Evolutionary conservation across 495 filamentous ascomycete species (phyloP).

Genomic region (Achaetomiella virescens): DNA sequence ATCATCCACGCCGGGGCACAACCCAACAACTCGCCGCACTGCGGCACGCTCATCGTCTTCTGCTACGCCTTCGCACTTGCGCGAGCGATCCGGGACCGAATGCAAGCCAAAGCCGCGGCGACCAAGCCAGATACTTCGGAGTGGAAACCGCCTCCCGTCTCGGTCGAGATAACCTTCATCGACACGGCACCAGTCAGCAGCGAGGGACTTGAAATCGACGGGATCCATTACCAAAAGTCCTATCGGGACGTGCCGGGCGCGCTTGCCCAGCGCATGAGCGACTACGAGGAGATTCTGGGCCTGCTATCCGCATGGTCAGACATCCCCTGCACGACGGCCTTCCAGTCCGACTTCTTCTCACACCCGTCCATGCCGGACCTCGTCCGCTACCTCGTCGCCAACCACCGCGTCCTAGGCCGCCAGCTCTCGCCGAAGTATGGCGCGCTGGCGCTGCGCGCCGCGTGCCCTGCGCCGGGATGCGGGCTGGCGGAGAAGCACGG

Average conservation of each 20-base stretch:
- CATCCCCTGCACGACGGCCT: slow-evolving; percentile 8
- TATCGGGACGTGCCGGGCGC: slow-evolving; percentile 11
- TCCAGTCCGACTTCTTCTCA: slow-evolving; percentile 17
- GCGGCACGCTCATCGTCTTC: slow-evolving; percentile 26
- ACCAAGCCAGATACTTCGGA: too few species aligned
- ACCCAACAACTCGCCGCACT: slow-evolving; percentile 27
- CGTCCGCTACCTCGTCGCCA: slow-evolving; percentile 14
- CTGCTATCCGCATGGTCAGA: slow-evolving; percentile 16
- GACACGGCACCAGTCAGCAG: slow-evolving; percentile 24
- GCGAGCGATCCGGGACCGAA: slow-evolving; percentile 13
- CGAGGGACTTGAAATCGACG: slow-evolving; percentile 9
- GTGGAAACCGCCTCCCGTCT: slow-evolving; percentile 7
- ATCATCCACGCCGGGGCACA: slow-evolving; percentile 24
- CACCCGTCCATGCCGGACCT: slow-evolving; percentile 14
- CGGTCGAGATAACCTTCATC: slow-evolving; percentile 24
- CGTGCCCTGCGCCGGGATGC: slow-evolving; percentile 22
- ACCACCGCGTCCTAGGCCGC: slow-evolving; percentile 12
- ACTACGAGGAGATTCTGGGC: slow-evolving; percentile 16
- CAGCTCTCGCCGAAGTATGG: slow-evolving; percentile 27
- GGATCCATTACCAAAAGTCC: slow-evolving; percentile 25
- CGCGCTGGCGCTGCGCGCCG: slow-evolving; percentile 20
- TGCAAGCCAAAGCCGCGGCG: not conserved
- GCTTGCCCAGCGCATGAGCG: not conserved
- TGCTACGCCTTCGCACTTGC: slow-evolving; percentile 25
- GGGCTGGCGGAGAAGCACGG: slow-evolving; percentile 19